These are phyloP conservation scores for Heteromeles arbutifolia DNA, from an alignment of 306 rosid genomes.

Conservation along the genomic window DNA sequence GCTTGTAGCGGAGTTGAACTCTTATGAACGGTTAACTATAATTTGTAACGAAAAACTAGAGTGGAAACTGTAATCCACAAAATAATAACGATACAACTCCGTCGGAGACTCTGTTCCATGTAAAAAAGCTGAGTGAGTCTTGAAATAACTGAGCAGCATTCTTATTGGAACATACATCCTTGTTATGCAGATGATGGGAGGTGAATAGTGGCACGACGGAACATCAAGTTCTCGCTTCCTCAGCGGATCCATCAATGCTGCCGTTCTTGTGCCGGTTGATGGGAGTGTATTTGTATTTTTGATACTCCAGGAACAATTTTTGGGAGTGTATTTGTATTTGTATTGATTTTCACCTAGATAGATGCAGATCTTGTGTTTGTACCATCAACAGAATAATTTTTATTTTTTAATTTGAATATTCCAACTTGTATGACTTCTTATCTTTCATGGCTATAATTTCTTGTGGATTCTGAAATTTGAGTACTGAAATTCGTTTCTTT, in stretches of 20 bases:
- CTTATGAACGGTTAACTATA: background rate
- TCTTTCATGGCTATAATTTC: background rate
- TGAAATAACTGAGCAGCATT: background rate
- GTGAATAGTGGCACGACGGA: constrained; percentile 19
- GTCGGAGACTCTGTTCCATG: background rate
- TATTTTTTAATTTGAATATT: background rate
- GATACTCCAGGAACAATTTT: background rate
- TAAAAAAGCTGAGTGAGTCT: background rate
- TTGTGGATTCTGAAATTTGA: background rate
- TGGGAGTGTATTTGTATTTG: background rate
- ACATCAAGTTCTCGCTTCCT: constrained; percentile 4
- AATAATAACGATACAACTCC: background rate
- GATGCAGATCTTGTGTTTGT: background rate
- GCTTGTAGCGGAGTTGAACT: background rate
- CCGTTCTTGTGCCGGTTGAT: background rate
- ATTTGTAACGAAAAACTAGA: background rate
- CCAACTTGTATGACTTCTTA: background rate
- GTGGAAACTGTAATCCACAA: background rate
- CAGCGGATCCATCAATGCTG: background rate
- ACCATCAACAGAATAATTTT: background rate
- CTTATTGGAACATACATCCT: constrained; percentile 6
- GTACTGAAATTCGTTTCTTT: background rate
- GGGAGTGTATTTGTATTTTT: background rate
- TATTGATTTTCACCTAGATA: background rate
- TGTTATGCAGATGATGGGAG: constrained; percentile 77